phyloP scores from a whole-genome alignment of 2,329 filamentous ascomycete genomes.

The Penicillium aurantiogriseum region DNA sequence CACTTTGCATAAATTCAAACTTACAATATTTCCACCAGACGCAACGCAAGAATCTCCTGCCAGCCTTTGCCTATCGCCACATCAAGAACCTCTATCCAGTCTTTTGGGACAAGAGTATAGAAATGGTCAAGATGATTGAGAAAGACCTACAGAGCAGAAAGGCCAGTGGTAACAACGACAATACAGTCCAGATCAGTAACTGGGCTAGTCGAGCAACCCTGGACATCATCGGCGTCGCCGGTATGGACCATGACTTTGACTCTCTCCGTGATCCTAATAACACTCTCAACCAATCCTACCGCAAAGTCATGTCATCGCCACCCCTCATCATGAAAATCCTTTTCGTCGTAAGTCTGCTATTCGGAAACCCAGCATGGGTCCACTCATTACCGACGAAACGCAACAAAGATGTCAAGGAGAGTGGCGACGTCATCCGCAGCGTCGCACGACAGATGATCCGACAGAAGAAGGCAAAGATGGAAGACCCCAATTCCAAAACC shows the following conservation, averaged over 20 bases:
- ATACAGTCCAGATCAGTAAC: constrained; percentile 56
- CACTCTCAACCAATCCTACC: constrained; percentile 50
- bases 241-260: constrained; percentile 69
- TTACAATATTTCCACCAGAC: constrained; percentile 24
- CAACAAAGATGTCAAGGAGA: constrained; percentile 63
- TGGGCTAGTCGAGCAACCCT: constrained; percentile 70
- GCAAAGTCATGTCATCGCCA: constrained; percentile 25
- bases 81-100: constrained; percentile 79
- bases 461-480: constrained; percentile 62
- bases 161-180: constrained; percentile 33
- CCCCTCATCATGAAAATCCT: constrained; percentile 45
- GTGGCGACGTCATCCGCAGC: constrained; percentile 59
- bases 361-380: constrained; percentile 65
- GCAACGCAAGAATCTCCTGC: constrained; percentile 75
- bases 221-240: constrained; percentile 72
- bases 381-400: constrained; percentile 64
- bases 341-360: constrained; percentile 54
- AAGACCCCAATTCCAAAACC: constrained; percentile 19
- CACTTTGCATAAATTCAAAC: not conserved
- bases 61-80: constrained; percentile 82
- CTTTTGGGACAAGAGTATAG: constrained; percentile 76
- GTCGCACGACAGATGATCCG: constrained; percentile 68
- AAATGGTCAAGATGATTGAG: constrained; percentile 63
- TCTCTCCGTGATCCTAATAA: constrained; percentile 62
- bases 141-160: constrained; percentile 42